Percentiles rank a stretch among this genome's conserved stretches.
These are phyloP conservation scores for Lichtheimia hyalospora DNA, from an alignment of 371 early-diverging fungal species.

Conservation along the genomic window DNA sequence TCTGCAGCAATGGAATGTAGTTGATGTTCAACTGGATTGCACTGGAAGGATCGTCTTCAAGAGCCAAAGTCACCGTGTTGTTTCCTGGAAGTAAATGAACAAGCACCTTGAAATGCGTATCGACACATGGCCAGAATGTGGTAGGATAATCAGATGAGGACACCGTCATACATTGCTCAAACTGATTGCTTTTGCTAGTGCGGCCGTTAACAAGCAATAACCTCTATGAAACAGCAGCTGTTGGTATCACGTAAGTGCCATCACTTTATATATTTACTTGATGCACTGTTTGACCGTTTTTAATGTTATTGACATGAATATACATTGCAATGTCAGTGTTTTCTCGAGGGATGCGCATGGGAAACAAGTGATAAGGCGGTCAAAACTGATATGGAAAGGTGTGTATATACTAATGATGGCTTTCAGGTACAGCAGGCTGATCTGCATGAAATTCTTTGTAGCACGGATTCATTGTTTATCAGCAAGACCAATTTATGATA, in stretches of 20 bases:
- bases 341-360: no score
- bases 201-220: constrained; percentile 60
- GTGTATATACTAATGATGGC: no score
- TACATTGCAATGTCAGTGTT: no score
- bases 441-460: no score
- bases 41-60: constrained; percentile 15
- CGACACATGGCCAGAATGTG: constrained; percentile 52
- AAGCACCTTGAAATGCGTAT: constrained; percentile 64
- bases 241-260: background rate
- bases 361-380: no score
- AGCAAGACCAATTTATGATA: no score
- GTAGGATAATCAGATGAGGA: constrained; percentile 50
- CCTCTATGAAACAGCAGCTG: constrained; percentile 27
- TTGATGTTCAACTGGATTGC: constrained; percentile 28
- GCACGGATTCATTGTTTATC: no score
- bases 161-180: constrained; percentile 41
- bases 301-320: constrained; percentile 27
- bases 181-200: constrained; percentile 31
- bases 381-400: no score
- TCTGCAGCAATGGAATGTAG: constrained; percentile 57
- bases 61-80: constrained; percentile 50
- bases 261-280: constrained; percentile 19
- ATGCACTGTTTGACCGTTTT: constrained; percentile 56
- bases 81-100: constrained; percentile 61
- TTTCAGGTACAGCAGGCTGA: no score